phyloP scores from a whole-genome alignment of 176 grass and related monocot species.

The Ampelocalamus luodianensis region DNA sequence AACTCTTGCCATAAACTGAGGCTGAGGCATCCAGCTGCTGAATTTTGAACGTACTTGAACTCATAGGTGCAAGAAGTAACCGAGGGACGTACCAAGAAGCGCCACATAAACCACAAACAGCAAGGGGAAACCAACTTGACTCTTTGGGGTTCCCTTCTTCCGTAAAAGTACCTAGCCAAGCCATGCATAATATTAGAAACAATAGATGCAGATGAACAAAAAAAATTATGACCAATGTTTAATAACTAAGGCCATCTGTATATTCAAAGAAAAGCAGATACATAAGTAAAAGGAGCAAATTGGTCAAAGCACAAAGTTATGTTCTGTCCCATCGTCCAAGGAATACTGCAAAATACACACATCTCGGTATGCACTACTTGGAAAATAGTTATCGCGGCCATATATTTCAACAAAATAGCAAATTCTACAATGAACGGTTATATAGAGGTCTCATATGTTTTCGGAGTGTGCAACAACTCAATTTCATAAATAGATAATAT shows the following conservation, averaged over 20 bases:
- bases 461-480: neutral
- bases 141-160: conserved; percentile 60
- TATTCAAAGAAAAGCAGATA: conserved; percentile 12
- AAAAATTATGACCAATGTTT: neutral
- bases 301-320: neutral
- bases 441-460: neutral
- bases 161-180: conserved; percentile 55
- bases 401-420: neutral
- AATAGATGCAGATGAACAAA: neutral
- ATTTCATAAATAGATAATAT: neutral
- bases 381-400: neutral
- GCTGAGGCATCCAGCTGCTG: conserved; percentile 13
- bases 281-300: neutral
- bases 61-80: conserved; percentile 78
- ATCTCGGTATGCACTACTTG: neutral
- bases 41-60: neutral
- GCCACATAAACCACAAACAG: conserved; percentile 89
- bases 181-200: conserved; percentile 38
- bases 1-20: conserved; percentile 10
- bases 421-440: neutral
- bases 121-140: conserved; percentile 72
- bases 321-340: neutral
- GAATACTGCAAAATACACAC: neutral
- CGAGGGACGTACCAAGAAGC: conserved; percentile 66
- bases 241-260: neutral